These are phyloP conservation scores for Starmerella floris DNA, from an alignment of 805 yeast genomes.

Conservation along the genomic window DNA sequence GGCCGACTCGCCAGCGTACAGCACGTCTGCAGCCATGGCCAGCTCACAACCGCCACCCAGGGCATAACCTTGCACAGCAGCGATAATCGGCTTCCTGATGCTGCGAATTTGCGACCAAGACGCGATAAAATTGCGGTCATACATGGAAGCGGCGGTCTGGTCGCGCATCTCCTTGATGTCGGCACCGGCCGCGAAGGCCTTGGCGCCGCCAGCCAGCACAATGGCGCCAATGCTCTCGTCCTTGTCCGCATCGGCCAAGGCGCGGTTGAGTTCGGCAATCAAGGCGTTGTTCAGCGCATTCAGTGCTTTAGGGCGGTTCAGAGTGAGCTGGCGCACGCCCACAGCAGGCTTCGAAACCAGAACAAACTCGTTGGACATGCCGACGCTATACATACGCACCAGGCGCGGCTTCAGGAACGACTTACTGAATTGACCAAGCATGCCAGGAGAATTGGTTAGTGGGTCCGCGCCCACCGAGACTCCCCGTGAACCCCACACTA, in stretches of 20 bases:
- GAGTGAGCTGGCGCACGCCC: slow-evolving; percentile 31
- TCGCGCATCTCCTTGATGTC: slow-evolving; percentile 41
- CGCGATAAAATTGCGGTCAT: slow-evolving; percentile 29
- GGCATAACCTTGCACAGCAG: slow-evolving; percentile 44
- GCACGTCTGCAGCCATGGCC: slow-evolving; percentile 41
- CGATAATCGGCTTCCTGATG: slow-evolving; percentile 37
- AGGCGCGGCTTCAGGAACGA: background rate
- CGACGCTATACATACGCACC: slow-evolving; percentile 17
- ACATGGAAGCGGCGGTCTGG: slow-evolving; percentile 29
- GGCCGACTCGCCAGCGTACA: slow-evolving; percentile 38
- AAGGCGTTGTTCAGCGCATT: slow-evolving; percentile 32
- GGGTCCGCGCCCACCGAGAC: no score
- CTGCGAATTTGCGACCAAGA: slow-evolving; percentile 31
- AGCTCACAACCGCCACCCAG: slow-evolving; percentile 47
- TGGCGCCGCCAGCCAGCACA: slow-evolving; percentile 35
- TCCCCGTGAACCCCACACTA: no score
- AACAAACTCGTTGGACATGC: slow-evolving; percentile 28
- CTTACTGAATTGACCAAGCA: no score
- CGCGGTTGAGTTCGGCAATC: slow-evolving; percentile 30
- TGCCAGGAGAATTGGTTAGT: no score
- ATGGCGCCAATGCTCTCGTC: slow-evolving; percentile 34
- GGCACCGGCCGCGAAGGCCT: slow-evolving; percentile 45
- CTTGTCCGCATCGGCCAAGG: slow-evolving; percentile 28
- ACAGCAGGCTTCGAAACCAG: slow-evolving; percentile 30
- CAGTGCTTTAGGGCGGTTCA: slow-evolving; percentile 36